Conservation (phyloP, 345 rosid species). For the Rhizophora apiculata region DNA sequence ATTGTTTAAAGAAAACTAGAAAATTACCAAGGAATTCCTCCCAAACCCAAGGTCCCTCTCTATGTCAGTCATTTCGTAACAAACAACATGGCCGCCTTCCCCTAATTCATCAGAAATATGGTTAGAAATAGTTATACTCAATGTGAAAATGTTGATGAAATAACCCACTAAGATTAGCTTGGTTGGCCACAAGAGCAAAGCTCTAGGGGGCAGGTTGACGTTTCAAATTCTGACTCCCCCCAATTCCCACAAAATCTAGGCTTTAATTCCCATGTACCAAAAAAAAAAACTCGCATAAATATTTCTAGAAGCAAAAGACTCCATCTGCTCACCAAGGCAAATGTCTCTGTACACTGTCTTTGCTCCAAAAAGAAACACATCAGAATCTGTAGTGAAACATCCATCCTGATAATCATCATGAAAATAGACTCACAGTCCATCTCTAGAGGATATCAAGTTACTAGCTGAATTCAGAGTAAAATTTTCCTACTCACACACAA, state of each 20-base stretch:
- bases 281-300: neutral
- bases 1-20: slow-evolving; percentile 13
- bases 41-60: slow-evolving; percentile 80
- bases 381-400: slow-evolving; percentile 91
- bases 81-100: slow-evolving; percentile 77
- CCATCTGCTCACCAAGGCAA: slow-evolving; percentile 58
- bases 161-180: neutral
- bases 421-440: slow-evolving; percentile 3
- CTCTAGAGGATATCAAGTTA: slow-evolving; percentile 3
- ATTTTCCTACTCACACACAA: slow-evolving; percentile 60
- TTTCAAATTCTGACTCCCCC: no score
- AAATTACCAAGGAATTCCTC: slow-evolving; percentile 81
- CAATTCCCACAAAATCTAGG: no score
- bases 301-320: slow-evolving; percentile 4
- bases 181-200: no score
- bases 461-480: slow-evolving; percentile 9
- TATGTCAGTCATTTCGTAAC: slow-evolving; percentile 91
- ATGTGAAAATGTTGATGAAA: slow-evolving; percentile 2
- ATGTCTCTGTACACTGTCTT: slow-evolving; percentile 89
- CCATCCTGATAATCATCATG: slow-evolving; percentile 62
- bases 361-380: slow-evolving; percentile 90
- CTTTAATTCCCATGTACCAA: no score
- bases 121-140: slow-evolving; percentile 15
- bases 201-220: no score
- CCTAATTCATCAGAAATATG: slow-evolving; percentile 46